Percentiles rank a stretch among this genome's conserved stretches.
Conservation (phyloP, 2,329 filamentous ascomycete genomes). For the Aspergillus brasiliensis region DNA sequence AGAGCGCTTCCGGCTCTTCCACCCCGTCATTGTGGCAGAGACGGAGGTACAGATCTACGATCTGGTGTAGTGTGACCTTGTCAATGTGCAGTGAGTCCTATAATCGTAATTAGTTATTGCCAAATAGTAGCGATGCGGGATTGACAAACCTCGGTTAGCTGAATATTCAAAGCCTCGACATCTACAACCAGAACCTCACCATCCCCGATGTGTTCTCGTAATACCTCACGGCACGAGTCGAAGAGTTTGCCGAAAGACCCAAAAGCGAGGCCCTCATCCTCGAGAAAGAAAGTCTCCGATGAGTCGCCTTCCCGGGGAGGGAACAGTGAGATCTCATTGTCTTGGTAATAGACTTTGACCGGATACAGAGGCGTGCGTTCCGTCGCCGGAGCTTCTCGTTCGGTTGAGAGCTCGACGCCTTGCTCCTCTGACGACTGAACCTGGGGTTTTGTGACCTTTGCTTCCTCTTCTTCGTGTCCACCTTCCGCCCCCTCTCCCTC, state of each 20-base stretch:
- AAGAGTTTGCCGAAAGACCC: conserved; percentile 59
- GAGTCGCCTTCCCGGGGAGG: conserved; percentile 56
- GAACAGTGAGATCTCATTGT: conserved; percentile 60
- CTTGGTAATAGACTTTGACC: conserved; percentile 58
- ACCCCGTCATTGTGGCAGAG: conserved; percentile 62
- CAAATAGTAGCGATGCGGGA: conserved; percentile 5
- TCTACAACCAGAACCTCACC: conserved; percentile 61
- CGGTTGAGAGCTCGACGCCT: not conserved
- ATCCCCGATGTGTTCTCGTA: conserved; percentile 57
- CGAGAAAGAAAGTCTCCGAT: conserved; percentile 59
- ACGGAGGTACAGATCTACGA: conserved; percentile 62
- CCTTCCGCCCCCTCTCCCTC: conserved; percentile 8
- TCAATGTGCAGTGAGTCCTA: conserved; percentile 54
- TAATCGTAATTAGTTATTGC: conserved; percentile 27
- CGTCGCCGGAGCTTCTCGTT: conserved; percentile 7
- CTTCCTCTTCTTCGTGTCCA: not conserved
- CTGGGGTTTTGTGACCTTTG: not conserved
- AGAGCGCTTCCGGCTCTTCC: conserved; percentile 57
- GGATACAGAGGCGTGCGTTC: conserved; percentile 41
- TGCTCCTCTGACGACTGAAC: not conserved
- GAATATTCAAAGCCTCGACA: conserved; percentile 58
- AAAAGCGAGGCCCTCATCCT: conserved; percentile 57
- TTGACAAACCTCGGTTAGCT: conserved; percentile 58
- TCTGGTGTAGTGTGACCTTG: conserved; percentile 56
- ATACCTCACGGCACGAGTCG: conserved; percentile 55